Evolutionary conservation across 2,329 filamentous ascomycete species (phyloP).

Genomic region (Exophiala xenobiotica): DNA sequence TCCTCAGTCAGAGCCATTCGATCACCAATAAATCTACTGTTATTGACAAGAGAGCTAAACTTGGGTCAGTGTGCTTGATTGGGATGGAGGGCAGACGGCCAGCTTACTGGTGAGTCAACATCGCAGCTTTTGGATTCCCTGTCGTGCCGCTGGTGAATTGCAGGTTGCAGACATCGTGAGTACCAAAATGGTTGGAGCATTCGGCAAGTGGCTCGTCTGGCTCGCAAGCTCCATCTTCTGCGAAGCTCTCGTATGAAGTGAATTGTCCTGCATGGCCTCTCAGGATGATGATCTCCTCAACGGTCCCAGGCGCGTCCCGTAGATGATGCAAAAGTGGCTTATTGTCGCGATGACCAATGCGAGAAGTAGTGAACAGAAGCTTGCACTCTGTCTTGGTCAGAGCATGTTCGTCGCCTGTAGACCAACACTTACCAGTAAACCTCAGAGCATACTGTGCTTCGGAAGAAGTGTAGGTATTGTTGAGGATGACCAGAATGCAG

Average conservation of each 20-base stretch:
- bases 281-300: slow-evolving; percentile 60
- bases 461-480: slow-evolving; percentile 75
- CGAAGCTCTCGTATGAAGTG: slow-evolving; percentile 59
- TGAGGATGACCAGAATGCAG: slow-evolving; percentile 71
- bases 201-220: slow-evolving; percentile 53
- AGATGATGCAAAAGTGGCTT: slow-evolving; percentile 57
- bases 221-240: slow-evolving; percentile 52
- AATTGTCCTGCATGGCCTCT: slow-evolving; percentile 56
- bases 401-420: neutral
- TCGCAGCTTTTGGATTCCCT: slow-evolving; percentile 69
- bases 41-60: slow-evolving; percentile 55
- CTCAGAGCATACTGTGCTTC: slow-evolving; percentile 70
- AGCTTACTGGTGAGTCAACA: slow-evolving; percentile 67
- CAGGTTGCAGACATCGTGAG: slow-evolving; percentile 69
- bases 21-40: slow-evolving; percentile 69
- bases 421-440: slow-evolving; percentile 59
- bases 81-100: slow-evolving; percentile 2
- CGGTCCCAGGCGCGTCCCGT: slow-evolving; percentile 41
- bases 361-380: slow-evolving; percentile 69
- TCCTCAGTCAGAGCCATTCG: slow-evolving; percentile 66
- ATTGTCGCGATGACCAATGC: slow-evolving; percentile 67
- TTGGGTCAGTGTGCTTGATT: neutral
- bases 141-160: slow-evolving; percentile 77
- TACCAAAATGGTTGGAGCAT: slow-evolving; percentile 56
- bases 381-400: slow-evolving; percentile 57